Evolutionary conservation across 139 green algal species (phyloP), one percentile per base, ranked within the genome.

Genomic region (Haematococcus sp.): DNA sequence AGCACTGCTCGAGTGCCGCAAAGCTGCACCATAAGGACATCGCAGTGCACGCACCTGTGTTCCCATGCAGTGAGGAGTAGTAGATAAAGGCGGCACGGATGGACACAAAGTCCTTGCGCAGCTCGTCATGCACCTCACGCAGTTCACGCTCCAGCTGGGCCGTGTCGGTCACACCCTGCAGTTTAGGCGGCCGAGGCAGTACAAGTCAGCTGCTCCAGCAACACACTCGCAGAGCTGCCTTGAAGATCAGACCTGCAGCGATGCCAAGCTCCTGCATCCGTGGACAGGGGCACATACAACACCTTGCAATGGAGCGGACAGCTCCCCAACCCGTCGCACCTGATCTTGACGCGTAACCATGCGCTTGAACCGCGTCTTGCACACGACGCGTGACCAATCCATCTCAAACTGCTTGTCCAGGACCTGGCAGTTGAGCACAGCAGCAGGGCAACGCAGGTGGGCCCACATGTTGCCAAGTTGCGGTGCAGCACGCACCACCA

Each of bases 1-100:
- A n/a, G n/a, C n/a, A n/a, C n/a, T n/a, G n/a, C n/a, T n/a, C n/a
- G n/a, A n/a, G n/a, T n/a, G n/a, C n/a, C n/a, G n/a, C n/a, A n/a
- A n/a, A n/a, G n/a, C n/a, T n/a, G n/a, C n/a, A n/a, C n/a, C n/a
- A n/a, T n/a, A n/a, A n/a, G n/a, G n/a, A n/a, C n/a, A n/a, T n/a
- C 13, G 3, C 22, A 28, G 40, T 25, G 19, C 46, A 49, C 75
- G 70, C 44, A 84, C 78, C 52, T 23, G 56, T 31, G 27, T 2
- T 56, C 5, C 44, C 52, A 33, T 22, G 51, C 13, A 63, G 56
- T 35, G 70, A 76, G 27, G 31, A 60, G 80, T 83, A 86, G 66
- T 83, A 86, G 28, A 67, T 73, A 51, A 86, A 86, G 0, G 51
- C 58, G 4, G 56, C 31, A 0, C 80, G 64, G 17, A 86, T 54